Evolutionary conservation across 2,329 filamentous ascomycete genomes (phyloP), one percentile per base, ranked within the genome.

Genomic region (Ilyonectria robusta): DNA sequence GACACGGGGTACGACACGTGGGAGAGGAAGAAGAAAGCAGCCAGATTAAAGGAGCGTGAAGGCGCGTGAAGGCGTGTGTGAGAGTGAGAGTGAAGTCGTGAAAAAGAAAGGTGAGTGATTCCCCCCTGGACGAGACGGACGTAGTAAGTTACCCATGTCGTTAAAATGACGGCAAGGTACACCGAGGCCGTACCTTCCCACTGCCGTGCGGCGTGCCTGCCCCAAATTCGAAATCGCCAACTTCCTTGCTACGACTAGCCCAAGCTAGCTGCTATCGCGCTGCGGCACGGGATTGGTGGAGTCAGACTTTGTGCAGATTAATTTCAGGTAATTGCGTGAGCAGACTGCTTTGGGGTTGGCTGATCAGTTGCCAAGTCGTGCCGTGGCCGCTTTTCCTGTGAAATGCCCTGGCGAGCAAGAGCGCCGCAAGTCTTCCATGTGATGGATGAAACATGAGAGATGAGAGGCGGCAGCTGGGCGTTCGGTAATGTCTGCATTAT

Each of bases 11-110:
- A 42, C 40, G 4, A 33, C 48, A 13, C 48, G 29, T 11, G 29
- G 50, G 31, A 35, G 31, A 19, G 37, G 11, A 19, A 53, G 11
- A 53, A 53, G 29, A 51, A 35, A 35, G 29, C 11, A 33, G 11
- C 29, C n/a, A 53, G n/a, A 53, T 37, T 23, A 35, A 53, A 53
- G 31, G 50, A 53, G 50, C 50, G 50, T 53, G 50, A 35, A 35
- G 6, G 50, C 3, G 50, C n/a, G n/a, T 35, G 50, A 35, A 15
- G n/a, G 17, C 33, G 47, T 10, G 42, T 13, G 47, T 50, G 48
- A 51, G 26, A 33, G 47, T 50, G 48, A 51, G 26, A 33, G 17
- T 51, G 48, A 51, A 11, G 48, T 33, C 11, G 29, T 19, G 17
- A 53, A 53, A 53, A 21, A 35, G 29, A 35, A 53, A 17, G n/a